Base-by-base conservation (phyloP, 169 alveolate species). In the Condylostoma magnum region DNA sequence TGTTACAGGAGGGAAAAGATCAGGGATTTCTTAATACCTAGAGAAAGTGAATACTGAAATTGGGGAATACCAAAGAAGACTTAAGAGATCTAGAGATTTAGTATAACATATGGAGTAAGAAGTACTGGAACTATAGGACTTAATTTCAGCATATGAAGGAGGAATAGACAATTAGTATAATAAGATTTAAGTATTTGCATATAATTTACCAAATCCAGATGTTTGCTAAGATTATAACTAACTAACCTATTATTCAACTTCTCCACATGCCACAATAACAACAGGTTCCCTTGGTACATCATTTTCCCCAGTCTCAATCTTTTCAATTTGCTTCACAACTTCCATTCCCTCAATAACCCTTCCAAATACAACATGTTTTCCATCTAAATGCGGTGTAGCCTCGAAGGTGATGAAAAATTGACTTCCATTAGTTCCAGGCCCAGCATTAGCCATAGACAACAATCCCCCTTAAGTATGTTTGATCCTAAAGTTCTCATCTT, bases 341-440 rank as follows among this genome's bases (percentile, higher is more conserved):
- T 87, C 93, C 72, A 81, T 66, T 10, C 99, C 98, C 44, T 91
- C 90, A 50, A 85, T 76, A 41, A 97, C 93, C 75, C 93, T 84
- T 41, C 99, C 99, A 84, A 97, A 97, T 27, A 97, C 99, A 31
- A 95, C 98, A 77, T 97, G 99, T 74, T 90, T 96, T 43, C 98
- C 98, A 78, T 91, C 90, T 12, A 94, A 80, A 89, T 90, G 90
- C 22, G 92, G 86, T 31, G 94, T 69, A 8, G 68, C 80, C 30
- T 68, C 66, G 65, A 87, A 88, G 30, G 93, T 89, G 20, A 94
- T 78, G 78, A 94, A 94, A 90, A 94, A 94, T 67, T 94, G 92
- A 33, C 94, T 84, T 18, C 96, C 96, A 60, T 94, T 94, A 0
- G 96, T 92, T 66, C 85, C 83, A 28, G 90, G 89, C 12, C 96